These are phyloP conservation scores for Misopates orontium DNA, from an alignment of 257 asterid genomes.

Conservation along the genomic window DNA sequence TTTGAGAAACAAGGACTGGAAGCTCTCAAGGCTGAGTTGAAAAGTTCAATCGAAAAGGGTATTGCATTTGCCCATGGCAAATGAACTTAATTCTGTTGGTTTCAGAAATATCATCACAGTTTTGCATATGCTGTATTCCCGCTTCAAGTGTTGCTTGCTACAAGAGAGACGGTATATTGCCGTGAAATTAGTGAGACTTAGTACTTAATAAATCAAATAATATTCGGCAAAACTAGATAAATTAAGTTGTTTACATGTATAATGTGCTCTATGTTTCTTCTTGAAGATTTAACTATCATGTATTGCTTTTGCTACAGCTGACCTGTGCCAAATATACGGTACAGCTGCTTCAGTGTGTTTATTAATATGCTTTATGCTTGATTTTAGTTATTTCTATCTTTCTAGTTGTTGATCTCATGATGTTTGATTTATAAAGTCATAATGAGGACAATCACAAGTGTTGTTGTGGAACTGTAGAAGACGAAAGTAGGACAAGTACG, in stretches of 20 bases:
- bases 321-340: neutral
- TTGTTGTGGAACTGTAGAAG: too few species aligned
- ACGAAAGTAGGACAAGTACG: too few species aligned
- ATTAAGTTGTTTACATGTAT: neutral
- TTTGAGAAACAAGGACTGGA: conserved; percentile 64
- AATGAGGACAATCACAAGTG: too few species aligned
- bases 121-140: conserved; percentile 6
- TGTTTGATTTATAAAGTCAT: too few species aligned
- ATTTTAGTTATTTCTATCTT: too few species aligned
- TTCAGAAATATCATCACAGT: neutral
- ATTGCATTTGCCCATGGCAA: conserved; percentile 46
- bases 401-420: too few species aligned
- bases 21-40: conserved; percentile 59
- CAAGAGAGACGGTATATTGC: neutral
- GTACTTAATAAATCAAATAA: neutral
- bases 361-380: too few species aligned
- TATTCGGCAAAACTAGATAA: neutral
- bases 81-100: conserved; percentile 14
- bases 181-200: neutral
- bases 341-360: too few species aligned
- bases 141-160: neutral
- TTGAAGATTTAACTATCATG: neutral
- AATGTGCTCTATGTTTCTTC: neutral
- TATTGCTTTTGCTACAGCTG: neutral
- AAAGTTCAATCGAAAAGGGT: conserved; percentile 65